Conservation (phyloP, 139 green algal species). For the Coelastrella sp. region DNA sequence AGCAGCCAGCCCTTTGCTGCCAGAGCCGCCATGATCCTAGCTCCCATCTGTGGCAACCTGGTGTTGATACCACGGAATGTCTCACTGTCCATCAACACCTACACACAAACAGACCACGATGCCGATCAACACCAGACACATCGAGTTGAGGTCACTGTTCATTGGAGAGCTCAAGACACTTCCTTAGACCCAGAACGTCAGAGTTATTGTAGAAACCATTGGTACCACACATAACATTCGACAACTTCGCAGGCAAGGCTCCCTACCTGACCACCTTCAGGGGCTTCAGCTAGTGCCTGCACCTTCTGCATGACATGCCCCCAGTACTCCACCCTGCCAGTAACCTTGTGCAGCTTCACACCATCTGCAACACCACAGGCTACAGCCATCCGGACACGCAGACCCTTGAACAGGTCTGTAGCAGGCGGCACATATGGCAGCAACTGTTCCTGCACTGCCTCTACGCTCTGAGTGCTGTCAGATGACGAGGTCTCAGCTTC, state of each 20-base stretch:
- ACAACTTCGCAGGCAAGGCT: not conserved
- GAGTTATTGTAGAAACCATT: no score
- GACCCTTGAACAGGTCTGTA: conserved; percentile 48
- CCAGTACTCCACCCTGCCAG: conserved; percentile 67
- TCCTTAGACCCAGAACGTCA: no score
- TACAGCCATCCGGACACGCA: conserved; percentile 60
- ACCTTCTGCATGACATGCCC: conserved; percentile 59
- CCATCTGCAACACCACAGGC: conserved; percentile 60
- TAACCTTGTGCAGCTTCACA: conserved; percentile 66
- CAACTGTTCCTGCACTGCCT: no score
- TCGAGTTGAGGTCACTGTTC: no score
- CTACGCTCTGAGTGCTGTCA: no score
- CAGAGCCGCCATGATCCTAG: not conserved
- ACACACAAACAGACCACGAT: no score
- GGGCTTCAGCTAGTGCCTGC: conserved; percentile 66
- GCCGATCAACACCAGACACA: no score
- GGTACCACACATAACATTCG: no score
- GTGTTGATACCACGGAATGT: conserved; percentile 57
- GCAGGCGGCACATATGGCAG: not conserved
- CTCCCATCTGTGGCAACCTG: conserved; percentile 27
- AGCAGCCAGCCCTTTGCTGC: not conserved
- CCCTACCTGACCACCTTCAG: conserved; percentile 64
- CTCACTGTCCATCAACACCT: conserved; percentile 44
- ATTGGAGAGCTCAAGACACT: no score
- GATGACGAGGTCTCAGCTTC: no score